Evolutionary conservation across 2,329 filamentous ascomycete genomes (phyloP).

Genomic region (Metarhizium album): DNA sequence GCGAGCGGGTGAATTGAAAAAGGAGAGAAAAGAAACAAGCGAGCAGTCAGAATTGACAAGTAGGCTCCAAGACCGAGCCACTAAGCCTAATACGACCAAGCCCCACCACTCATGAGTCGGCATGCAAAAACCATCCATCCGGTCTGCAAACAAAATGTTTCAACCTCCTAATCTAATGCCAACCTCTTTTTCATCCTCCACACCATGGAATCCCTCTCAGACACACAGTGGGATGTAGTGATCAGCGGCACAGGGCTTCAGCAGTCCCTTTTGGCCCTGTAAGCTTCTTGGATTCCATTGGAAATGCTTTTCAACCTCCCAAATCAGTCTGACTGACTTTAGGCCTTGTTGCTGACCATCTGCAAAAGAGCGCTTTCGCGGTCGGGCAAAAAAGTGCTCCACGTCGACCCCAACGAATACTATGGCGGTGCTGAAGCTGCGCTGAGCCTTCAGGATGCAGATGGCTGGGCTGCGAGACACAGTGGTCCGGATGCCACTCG

Average conservation of each 20-base stretch:
- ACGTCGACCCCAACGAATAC: slow-evolving; percentile 77
- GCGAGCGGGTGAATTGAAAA: slow-evolving; percentile 18
- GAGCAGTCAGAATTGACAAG: slow-evolving; percentile 15
- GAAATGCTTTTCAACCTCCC: slow-evolving; percentile 2
- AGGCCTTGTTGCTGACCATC: slow-evolving; percentile 23
- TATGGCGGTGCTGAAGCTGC: slow-evolving; percentile 84
- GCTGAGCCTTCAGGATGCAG: slow-evolving; percentile 70
- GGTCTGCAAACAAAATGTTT: slow-evolving; percentile 6
- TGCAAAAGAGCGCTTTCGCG: slow-evolving; percentile 73
- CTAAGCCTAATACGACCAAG: slow-evolving; percentile 6
- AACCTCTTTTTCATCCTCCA: slow-evolving; percentile 8
- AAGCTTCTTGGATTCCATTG: slow-evolving; percentile 29
- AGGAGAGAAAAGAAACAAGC: slow-evolving; percentile 8
- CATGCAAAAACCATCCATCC: slow-evolving; percentile 9
- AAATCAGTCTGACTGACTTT: slow-evolving; percentile 9
- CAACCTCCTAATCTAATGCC: slow-evolving; percentile 10
- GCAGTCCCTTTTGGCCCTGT: slow-evolving; percentile 74
- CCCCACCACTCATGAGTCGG: slow-evolving; percentile 1
- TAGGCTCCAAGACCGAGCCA: slow-evolving; percentile 12
- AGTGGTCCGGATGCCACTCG: slow-evolving; percentile 13
- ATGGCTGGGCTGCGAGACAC: slow-evolving; percentile 54
- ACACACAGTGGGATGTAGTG: slow-evolving; percentile 68
- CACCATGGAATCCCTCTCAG: slow-evolving; percentile 62
- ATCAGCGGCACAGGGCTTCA: slow-evolving; percentile 69
- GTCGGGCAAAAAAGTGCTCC: slow-evolving; percentile 82